Evolutionary conservation across 768 basidiomycete species (phyloP), one percentile per base, ranked within the genome.

Genomic region (Naganishia kalamii): DNA sequence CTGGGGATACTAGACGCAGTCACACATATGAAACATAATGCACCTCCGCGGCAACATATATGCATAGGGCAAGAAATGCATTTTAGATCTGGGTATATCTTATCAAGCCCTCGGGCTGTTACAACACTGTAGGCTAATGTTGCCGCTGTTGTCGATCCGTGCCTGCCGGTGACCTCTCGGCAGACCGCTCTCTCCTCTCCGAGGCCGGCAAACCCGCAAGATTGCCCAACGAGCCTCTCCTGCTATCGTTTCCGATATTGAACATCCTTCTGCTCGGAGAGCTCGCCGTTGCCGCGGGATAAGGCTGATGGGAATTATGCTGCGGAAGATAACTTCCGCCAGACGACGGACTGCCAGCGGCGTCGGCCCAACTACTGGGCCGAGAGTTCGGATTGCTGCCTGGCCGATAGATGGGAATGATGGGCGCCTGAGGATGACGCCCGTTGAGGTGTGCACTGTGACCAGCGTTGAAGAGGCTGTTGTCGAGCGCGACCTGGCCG

Each of bases 321-420:
- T 6, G 48, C 29, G 48, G 25, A 25, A 12, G 48, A 29, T 50
- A 30, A 7, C 25, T 21, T 25, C 21, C 7, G 23, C 54, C 54
- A 8, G 54, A 40, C 27, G 37, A 35, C 33, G 54, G 54, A 23
- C 62, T 37, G 47, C 46, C 54, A 4, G 13, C 27, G 7, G 33
- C 11, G 37, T 64, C 63, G 25, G 44, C 29, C 63, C 63, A 64
- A 29, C 63, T 64, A 23, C 37, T 41, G 32, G 63, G 63, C 40
- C 63, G 49, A 25, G 63, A 64, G 3, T 35, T 35, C 17, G 50
- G 27, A 29, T 64, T 64, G 50, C 51, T 64, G 35, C 48, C 37
- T n/a, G 49, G 51, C 41, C 54, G 54, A 35, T 40, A 57, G 7
- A 40, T 19, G 4, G 54, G 54, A 2, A 12, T 25, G 48, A 30